Percentiles rank a stretch among this genome's conserved stretches.
These are phyloP conservation scores for Helminthosporium solani DNA, from an alignment of 2,329 filamentous ascomycete species.

Conservation along the genomic window DNA sequence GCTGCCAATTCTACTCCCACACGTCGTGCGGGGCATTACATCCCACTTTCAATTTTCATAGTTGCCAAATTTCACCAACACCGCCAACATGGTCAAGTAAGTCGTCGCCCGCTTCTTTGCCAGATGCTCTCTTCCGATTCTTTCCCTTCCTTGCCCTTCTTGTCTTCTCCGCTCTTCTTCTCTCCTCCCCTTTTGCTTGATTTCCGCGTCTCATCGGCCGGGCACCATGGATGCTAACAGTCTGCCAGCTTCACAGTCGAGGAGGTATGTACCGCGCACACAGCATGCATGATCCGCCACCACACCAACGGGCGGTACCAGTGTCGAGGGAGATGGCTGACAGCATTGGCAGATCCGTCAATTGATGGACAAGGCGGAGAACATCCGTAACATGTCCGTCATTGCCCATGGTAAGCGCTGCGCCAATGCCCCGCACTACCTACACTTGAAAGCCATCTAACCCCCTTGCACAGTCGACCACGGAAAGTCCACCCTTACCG, in stretches of 20 bases:
- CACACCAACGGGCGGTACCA: slow-evolving; percentile 9
- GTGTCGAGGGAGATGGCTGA: slow-evolving; percentile 24
- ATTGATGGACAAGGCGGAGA: slow-evolving; percentile 76
- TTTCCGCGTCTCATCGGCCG: slow-evolving; percentile 5
- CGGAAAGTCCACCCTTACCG: slow-evolving; percentile 99
- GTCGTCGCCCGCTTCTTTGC: slow-evolving; percentile 47
- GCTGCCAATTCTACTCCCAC: slow-evolving; percentile 11
- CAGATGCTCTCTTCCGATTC: too few species aligned
- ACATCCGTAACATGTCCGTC: slow-evolving; percentile 96
- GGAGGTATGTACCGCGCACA: slow-evolving; percentile 58
- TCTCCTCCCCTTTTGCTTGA: too few species aligned
- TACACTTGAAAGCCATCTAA: slow-evolving; percentile 23
- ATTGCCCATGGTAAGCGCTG: slow-evolving; percentile 82
- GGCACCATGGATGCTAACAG: slow-evolving; percentile 51
- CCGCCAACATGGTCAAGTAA: slow-evolving; percentile 99
- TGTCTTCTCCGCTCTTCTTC: too few species aligned
- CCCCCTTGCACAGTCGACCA: slow-evolving; percentile 71
- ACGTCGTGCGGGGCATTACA: slow-evolving; percentile 41
- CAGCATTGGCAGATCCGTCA: slow-evolving; percentile 61
- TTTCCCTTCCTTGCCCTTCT: too few species aligned
- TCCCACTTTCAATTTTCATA: slow-evolving; percentile 39
- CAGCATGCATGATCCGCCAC: slow-evolving; percentile 14
- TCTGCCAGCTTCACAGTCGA: slow-evolving; percentile 90
- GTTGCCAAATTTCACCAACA: slow-evolving; percentile 51
- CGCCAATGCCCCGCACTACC: slow-evolving; percentile 16